Evolutionary conservation across 169 alveolate genomes (phyloP).

Genomic region (Amoebophrya sp.): DNA sequence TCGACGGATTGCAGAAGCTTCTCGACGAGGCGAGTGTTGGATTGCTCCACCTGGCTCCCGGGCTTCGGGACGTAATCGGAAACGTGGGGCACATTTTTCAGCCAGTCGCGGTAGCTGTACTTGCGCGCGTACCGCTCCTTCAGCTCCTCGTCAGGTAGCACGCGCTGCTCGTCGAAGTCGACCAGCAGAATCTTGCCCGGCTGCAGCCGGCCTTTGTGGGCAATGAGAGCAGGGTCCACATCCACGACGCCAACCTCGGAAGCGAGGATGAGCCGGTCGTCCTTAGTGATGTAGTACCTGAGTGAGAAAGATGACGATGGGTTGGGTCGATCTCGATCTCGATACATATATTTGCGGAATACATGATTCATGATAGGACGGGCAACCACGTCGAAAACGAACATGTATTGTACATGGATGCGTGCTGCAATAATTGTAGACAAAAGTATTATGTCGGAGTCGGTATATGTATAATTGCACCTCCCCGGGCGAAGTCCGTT

Average conservation of each 20-base stretch:
- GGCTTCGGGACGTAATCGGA: too few species aligned
- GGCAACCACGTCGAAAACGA: too few species aligned
- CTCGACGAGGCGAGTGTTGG: too few species aligned
- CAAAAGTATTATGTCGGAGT: not conserved
- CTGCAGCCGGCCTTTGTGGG: constrained; percentile 44
- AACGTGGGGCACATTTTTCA: not conserved
- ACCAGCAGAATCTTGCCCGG: constrained; percentile 48
- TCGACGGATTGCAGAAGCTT: too few species aligned
- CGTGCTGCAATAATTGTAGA: not conserved
- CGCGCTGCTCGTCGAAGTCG: constrained; percentile 31
- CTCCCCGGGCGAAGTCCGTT: constrained; percentile 52
- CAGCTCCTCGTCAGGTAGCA: constrained; percentile 28
- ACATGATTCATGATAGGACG: not conserved
- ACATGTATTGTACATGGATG: too few species aligned
- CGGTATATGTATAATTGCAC: not conserved
- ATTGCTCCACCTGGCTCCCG: too few species aligned
- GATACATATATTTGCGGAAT: not conserved
- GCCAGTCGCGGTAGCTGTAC: constrained; percentile 25
- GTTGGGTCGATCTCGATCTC: not conserved
- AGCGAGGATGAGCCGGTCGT: constrained; percentile 42
- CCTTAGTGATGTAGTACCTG: constrained; percentile 41
- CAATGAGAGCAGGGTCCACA: constrained; percentile 30
- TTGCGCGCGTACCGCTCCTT: constrained; percentile 19
- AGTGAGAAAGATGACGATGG: not conserved
- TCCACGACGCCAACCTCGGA: constrained; percentile 53